Evolutionary conservation across 176 grass and related monocot species (phyloP), one percentile per base, ranked within the genome.

Genomic region (Pontederia paniculata): DNA sequence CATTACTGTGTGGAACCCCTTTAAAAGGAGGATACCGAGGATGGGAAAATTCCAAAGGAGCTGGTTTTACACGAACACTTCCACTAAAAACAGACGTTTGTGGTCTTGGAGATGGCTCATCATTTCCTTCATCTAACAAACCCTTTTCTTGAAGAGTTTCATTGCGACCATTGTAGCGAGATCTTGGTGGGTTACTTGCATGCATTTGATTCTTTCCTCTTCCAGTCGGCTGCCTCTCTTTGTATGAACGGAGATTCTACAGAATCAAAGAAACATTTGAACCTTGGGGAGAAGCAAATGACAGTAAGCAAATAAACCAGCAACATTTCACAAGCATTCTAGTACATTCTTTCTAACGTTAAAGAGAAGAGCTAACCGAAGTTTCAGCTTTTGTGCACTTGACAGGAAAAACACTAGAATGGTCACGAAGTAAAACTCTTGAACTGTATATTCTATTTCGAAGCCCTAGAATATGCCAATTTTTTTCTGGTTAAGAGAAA

Each of bases 181-280:
- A 73, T 52, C 65, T 88, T 28, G 76, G 65, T 60, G 70, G 25
- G 23, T 74, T 63, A 83, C 74, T 77, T 45, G 57, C 21, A 63
- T 31, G 55, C 9, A 83, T 65, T 58, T 62, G 44, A 56, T 65
- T 74, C 67, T 65, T 89, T 64, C 77, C 77, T 65, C 77, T 81
- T 69, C 69, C 80, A 58, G 57, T 3, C 7, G 67, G 16, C 57
- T 48, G 57, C 43, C 77, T 84, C 15, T 89, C 80, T 67, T 55
- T 84, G 47, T 72, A 62, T 44, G 69, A 44, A 50, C 56, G 57
- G 28, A 77, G 60, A 60, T 71, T 80, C 85, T 89, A 58, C 57
- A 81, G 50, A 55, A 66, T 72, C 13, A 55, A 73, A 63, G 19
- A 45, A 31, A 77, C 14, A 48, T 48, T 60, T 20, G 63, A 15